These are phyloP conservation scores for Eragrostis curvula DNA, from an alignment of 176 grass and related monocot species.

Conservation along the genomic window DNA sequence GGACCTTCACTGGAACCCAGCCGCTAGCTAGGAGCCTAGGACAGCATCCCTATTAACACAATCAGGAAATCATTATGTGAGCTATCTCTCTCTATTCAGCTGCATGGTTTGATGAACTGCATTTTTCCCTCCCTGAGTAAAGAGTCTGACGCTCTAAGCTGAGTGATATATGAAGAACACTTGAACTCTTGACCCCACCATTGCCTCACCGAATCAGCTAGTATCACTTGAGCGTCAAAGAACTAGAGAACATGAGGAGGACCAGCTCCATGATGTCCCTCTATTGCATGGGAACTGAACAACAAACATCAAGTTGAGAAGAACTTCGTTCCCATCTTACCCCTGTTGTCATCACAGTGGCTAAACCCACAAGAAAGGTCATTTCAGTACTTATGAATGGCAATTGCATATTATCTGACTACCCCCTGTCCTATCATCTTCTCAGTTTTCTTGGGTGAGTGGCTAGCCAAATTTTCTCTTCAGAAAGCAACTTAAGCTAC, in stretches of 20 bases:
- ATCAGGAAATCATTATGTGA: background rate
- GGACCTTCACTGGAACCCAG: background rate
- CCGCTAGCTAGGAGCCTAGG: conserved; percentile 1
- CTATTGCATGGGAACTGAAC: conserved; percentile 21
- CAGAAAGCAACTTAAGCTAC: conserved; percentile 17
- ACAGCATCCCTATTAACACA: background rate
- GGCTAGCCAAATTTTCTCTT: background rate
- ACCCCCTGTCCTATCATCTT: background rate
- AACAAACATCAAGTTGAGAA: background rate
- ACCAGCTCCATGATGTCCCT: background rate
- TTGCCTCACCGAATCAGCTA: background rate
- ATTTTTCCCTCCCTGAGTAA: background rate
- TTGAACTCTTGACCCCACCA: background rate
- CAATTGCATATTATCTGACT: background rate
- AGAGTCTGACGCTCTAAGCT: background rate
- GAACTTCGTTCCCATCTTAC: conserved; percentile 8
- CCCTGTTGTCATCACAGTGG: conserved; percentile 20
- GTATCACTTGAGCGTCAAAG: background rate
- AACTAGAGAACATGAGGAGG: background rate
- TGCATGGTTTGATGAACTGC: background rate
- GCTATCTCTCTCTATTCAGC: conserved; percentile 3
- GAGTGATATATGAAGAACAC: background rate
- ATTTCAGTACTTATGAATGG: background rate
- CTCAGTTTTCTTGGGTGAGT: background rate
- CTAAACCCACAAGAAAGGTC: background rate